A percentile compares a stretch with the other conserved stretches of the same genome.
Evolutionary conservation across 1,139 yeast genomes (phyloP).

Genomic region (Suhomyces choctaworum): DNA sequence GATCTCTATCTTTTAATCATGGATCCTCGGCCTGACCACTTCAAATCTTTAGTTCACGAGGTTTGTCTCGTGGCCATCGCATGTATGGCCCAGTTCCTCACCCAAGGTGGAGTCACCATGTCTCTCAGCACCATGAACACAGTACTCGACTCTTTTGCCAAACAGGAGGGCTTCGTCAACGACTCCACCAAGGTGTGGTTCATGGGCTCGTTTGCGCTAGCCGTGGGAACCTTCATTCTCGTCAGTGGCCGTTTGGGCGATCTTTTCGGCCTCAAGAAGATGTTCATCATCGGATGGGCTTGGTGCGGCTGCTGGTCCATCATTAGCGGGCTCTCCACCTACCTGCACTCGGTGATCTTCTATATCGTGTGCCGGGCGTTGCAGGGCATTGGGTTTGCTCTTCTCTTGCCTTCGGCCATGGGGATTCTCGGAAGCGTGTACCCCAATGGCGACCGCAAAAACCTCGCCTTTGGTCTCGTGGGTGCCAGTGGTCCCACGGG

Average conservation of each 20-base stretch:
- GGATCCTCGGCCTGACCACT: slow-evolving; percentile 20
- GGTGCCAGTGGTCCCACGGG: slow-evolving; percentile 61
- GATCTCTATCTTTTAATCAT: slow-evolving; percentile 7
- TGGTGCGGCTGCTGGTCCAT: slow-evolving; percentile 48
- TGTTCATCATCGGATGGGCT: slow-evolving; percentile 45
- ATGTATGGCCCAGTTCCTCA: slow-evolving; percentile 33
- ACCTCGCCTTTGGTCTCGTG: slow-evolving; percentile 49
- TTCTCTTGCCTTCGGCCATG: slow-evolving; percentile 52
- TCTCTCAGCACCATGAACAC: slow-evolving; percentile 42
- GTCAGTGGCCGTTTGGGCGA: slow-evolving; percentile 56
- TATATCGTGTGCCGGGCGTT: slow-evolving; percentile 54
- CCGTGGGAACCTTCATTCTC: slow-evolving; percentile 55
- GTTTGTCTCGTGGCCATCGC: slow-evolving; percentile 16
- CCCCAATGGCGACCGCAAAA: slow-evolving; percentile 48
- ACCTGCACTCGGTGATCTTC: slow-evolving; percentile 43
- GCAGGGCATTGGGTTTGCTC: slow-evolving; percentile 57
- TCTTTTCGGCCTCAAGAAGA: slow-evolving; percentile 48
- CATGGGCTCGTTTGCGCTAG: slow-evolving; percentile 57
- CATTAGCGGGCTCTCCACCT: slow-evolving; percentile 50
- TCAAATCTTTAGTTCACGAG: slow-evolving; percentile 20
- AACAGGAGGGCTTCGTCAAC: slow-evolving; percentile 15
- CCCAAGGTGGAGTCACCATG: slow-evolving; percentile 44
- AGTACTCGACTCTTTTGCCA: slow-evolving; percentile 30
- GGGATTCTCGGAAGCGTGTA: slow-evolving; percentile 53
- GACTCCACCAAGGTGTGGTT: slow-evolving; percentile 49